phyloP scores from a whole-genome alignment of 2,329 filamentous ascomycete species.

The Scedosporium minutisporum region DNA sequence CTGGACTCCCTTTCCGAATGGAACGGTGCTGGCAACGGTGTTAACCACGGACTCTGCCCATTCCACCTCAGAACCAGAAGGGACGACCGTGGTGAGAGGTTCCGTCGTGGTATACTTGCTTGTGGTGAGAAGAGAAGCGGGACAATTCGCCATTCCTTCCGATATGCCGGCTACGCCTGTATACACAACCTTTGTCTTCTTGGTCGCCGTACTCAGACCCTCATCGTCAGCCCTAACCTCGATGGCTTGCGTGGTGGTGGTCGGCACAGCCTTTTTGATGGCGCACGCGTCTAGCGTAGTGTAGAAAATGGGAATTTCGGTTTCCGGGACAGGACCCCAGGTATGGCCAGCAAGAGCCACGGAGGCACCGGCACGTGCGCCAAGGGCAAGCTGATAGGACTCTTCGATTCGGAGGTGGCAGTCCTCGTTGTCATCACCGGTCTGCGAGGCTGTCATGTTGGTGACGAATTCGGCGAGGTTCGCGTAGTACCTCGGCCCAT shows the following conservation, averaged over 20 bases:
- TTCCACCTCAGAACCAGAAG: constrained; percentile 24
- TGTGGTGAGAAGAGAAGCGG: constrained; percentile 37
- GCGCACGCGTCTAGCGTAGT: constrained; percentile 39
- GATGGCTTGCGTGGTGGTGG: constrained; percentile 5
- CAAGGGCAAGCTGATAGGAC: constrained; percentile 40
- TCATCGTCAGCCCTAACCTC: constrained; percentile 11
- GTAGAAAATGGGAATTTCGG: constrained; percentile 40
- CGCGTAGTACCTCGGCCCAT: too few species aligned
- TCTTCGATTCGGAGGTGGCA: constrained; percentile 38
- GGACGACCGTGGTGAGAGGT: constrained; percentile 30
- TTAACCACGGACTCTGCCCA: constrained; percentile 17
- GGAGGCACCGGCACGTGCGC: constrained; percentile 43
- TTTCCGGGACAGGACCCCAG: constrained; percentile 40
- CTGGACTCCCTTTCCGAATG: constrained; percentile 33
- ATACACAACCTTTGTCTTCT: constrained; percentile 29
- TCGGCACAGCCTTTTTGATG: constrained; percentile 8
- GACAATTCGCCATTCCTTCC: constrained; percentile 35
- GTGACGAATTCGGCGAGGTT: constrained; percentile 45
- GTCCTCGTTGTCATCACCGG: constrained; percentile 18
- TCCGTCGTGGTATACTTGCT: constrained; percentile 25
- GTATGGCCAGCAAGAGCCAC: constrained; percentile 30
- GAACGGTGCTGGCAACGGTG: constrained; percentile 21
- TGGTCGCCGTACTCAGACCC: constrained; percentile 27
- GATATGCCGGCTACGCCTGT: constrained; percentile 33
- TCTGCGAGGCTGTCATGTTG: constrained; percentile 32